Evolutionary conservation across 495 filamentous ascomycete genomes (phyloP).

Genomic region (Aspergillus nidulans): DNA sequence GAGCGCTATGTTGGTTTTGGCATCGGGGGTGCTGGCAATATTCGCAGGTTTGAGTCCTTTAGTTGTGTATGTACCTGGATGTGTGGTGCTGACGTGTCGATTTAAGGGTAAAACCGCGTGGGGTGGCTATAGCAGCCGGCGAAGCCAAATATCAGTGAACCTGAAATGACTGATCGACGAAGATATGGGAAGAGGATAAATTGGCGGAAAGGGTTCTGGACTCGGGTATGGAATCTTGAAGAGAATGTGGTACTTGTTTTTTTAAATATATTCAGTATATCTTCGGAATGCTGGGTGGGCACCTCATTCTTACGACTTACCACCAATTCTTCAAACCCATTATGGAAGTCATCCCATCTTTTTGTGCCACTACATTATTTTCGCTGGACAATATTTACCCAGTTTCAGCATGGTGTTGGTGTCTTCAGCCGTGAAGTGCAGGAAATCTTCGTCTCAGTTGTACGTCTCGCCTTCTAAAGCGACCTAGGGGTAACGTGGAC

Average conservation of each 20-base stretch:
- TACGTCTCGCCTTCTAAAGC: not conserved
- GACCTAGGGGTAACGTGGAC: too few relatives aligned
- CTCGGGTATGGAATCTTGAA: not conserved
- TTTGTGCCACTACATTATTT: not conserved
- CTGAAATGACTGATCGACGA: not conserved
- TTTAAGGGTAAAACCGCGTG: slow-evolving; percentile 8
- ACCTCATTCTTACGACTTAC: not conserved
- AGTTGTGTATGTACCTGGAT: not conserved
- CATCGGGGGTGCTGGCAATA: slow-evolving; percentile 39
- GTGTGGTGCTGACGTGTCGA: slow-evolving; percentile 1
- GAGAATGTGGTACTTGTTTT: not conserved
- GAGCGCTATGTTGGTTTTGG: slow-evolving; percentile 36
- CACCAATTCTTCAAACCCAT: not conserved
- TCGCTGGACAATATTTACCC: too few relatives aligned
- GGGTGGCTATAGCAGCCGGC: not conserved
- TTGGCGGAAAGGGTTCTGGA: not conserved
- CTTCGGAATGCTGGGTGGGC: not conserved
- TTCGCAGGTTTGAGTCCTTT: slow-evolving; percentile 24
- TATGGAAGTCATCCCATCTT: not conserved
- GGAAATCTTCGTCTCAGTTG: too few relatives aligned
- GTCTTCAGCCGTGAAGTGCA: too few relatives aligned
- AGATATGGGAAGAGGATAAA: not conserved
- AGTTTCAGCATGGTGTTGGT: too few relatives aligned
- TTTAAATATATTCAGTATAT: not conserved
- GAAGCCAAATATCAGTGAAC: not conserved